Evolutionary conservation across 345 rosid species (phyloP).

Genomic region (Populus pruinosa): DNA sequence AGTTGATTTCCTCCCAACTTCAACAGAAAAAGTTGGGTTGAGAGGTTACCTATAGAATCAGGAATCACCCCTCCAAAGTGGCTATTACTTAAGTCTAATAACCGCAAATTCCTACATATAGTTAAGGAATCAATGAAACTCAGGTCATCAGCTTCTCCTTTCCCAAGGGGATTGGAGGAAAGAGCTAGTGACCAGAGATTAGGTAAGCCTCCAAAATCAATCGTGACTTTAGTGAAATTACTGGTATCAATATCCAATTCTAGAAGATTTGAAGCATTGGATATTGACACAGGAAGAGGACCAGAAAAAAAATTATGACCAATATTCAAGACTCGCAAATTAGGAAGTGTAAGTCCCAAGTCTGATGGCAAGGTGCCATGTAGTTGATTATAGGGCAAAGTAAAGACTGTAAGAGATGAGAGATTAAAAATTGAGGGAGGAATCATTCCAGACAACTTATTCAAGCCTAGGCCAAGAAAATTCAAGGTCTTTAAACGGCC

Average conservation of each 20-base stretch:
- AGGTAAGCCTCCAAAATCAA: too few relatives aligned
- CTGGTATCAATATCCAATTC: background rate
- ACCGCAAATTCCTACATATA: background rate
- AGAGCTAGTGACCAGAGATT: too few relatives aligned
- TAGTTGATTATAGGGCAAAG: background rate
- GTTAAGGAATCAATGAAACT: background rate
- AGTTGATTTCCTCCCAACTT: background rate
- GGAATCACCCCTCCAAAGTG: conserved; percentile 2
- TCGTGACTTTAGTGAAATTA: background rate
- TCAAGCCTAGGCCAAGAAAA: background rate
- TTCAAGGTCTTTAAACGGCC: background rate
- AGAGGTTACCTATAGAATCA: conserved; percentile 14
- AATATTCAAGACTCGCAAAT: background rate
- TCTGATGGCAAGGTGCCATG: background rate
- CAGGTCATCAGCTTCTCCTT: background rate
- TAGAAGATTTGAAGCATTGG: background rate
- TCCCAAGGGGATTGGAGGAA: background rate
- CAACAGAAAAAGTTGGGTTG: background rate
- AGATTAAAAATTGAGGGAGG: background rate
- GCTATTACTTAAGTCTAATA: background rate
- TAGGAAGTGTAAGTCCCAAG: background rate
- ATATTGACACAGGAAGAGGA: background rate
- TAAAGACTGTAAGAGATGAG: background rate
- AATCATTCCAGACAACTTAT: background rate
- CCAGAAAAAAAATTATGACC: background rate